A percentile compares a stretch with the other conserved stretches of the same genome.
Evolutionary conservation across 208 protist genomes (phyloP).

Genomic region (Acanthamoeba divionensis): DNA sequence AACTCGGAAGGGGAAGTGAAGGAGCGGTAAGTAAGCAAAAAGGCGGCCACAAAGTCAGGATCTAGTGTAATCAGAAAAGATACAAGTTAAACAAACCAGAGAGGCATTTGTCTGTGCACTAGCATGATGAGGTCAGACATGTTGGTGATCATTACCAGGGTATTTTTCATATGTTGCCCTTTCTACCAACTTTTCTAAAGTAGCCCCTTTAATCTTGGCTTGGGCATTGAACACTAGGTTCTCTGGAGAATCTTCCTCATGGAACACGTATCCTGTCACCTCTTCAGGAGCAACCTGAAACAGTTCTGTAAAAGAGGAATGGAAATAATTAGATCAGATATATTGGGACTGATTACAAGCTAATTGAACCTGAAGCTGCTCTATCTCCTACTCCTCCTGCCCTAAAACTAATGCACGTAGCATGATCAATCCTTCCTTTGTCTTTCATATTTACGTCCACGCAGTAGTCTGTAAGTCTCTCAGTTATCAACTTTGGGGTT

Average conservation of each 20-base stretch:
- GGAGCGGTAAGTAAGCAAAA: conserved; percentile 58
- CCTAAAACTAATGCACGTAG: conserved; percentile 19
- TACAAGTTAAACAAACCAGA: not conserved
- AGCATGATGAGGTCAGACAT: not conserved
- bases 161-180: conserved; percentile 37
- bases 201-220: conserved; percentile 47
- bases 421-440: not conserved
- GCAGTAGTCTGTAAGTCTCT: conserved; percentile 9
- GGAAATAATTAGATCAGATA: not conserved
- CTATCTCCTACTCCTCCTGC: not conserved
- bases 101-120: not conserved
- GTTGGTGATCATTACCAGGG: not conserved
- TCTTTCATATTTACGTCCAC: not conserved
- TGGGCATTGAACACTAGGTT: conserved; percentile 30
- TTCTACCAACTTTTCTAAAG: conserved; percentile 58
- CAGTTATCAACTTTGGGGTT: conserved; percentile 19
- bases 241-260: conserved; percentile 10
- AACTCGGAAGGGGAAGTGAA: conserved; percentile 53
- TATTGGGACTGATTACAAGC: not conserved
- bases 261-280: conserved; percentile 6
- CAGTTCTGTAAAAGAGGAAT: not conserved
- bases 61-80: not conserved
- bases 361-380: not conserved
- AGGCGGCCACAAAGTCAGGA: conserved; percentile 40
- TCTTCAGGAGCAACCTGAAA: conserved; percentile 21